Evolutionary conservation across 345 rosid species (phyloP).

Genomic region (Salix suchowensis): DNA sequence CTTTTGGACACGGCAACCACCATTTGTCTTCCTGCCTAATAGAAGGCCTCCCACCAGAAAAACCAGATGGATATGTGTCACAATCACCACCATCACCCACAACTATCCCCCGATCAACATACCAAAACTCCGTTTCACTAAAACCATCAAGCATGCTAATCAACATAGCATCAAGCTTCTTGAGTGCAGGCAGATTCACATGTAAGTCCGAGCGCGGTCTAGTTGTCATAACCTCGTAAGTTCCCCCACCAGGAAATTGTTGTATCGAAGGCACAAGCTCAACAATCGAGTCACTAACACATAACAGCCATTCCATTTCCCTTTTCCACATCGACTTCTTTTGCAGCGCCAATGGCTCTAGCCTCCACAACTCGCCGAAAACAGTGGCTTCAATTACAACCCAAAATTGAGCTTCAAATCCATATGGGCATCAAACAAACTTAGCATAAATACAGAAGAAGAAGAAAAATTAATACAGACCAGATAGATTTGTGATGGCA

Average conservation of each 20-base stretch:
- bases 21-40: slow-evolving; percentile 93
- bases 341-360: slow-evolving; percentile 75
- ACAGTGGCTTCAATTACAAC: slow-evolving; percentile 64
- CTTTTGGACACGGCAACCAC: slow-evolving; percentile 88
- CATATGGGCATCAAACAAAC: background rate
- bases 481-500: slow-evolving; percentile 97
- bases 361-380: slow-evolving; percentile 93
- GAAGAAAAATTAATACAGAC: slow-evolving; percentile 26
- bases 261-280: slow-evolving; percentile 94
- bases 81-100: slow-evolving; percentile 53
- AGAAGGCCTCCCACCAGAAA: slow-evolving; percentile 56
- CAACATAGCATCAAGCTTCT: slow-evolving; percentile 93
- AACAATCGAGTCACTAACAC: slow-evolving; percentile 90
- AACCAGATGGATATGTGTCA: slow-evolving; percentile 40
- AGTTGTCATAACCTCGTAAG: slow-evolving; percentile 87
- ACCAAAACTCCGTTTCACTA: slow-evolving; percentile 71
- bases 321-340: slow-evolving; percentile 92
- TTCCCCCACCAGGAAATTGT: slow-evolving; percentile 87
- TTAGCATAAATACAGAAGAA: background rate
- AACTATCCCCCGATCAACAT: slow-evolving; percentile 81
- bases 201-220: slow-evolving; percentile 83
- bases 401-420: background rate
- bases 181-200: slow-evolving; percentile 90
- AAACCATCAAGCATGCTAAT: slow-evolving; percentile 75
- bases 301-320: slow-evolving; percentile 93